phyloP scores from a whole-genome alignment of 1,139 yeast genomes.

The Saccharomyces hybrid region DNA sequence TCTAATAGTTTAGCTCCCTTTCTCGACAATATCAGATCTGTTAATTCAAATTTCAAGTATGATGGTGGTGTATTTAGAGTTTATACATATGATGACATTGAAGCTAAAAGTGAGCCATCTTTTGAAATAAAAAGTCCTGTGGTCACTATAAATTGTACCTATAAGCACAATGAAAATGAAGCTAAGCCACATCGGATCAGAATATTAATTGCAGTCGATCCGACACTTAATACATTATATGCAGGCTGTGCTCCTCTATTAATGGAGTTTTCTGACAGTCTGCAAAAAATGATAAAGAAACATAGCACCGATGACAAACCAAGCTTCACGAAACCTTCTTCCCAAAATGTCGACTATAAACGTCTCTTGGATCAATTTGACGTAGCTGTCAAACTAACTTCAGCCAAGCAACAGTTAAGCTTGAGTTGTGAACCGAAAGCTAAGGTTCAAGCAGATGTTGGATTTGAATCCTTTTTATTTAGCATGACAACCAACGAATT shows the following conservation, averaged over 20 bases:
- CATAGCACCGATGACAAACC: conserved; percentile 10
- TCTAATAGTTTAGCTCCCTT: conserved; percentile 15
- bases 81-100: conserved; percentile 36
- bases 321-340: background rate
- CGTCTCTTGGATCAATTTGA: conserved; percentile 47
- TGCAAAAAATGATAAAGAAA: conserved; percentile 34
- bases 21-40: conserved; percentile 35
- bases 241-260: conserved; percentile 77
- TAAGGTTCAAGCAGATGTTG: conserved; percentile 78
- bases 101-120: conserved; percentile 45
- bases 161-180: conserved; percentile 31
- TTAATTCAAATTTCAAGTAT: conserved; percentile 49
- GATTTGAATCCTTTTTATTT: conserved; percentile 55
- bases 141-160: conserved; percentile 48
- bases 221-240: conserved; percentile 63
- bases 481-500: conserved; percentile 49
- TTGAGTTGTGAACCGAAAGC: conserved; percentile 92
- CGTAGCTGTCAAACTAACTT: conserved; percentile 52
- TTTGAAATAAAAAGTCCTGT: conserved; percentile 73
- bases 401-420: conserved; percentile 66
- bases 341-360: conserved; percentile 33
- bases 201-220: conserved; percentile 27
- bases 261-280: conserved; percentile 46
- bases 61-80: conserved; percentile 65
- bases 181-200: conserved; percentile 28